Percentiles rank a stretch among this genome's conserved stretches.
These are phyloP conservation scores for Rhypophila decipiens DNA, from an alignment of 495 filamentous ascomycete species.

Conservation along the genomic window DNA sequence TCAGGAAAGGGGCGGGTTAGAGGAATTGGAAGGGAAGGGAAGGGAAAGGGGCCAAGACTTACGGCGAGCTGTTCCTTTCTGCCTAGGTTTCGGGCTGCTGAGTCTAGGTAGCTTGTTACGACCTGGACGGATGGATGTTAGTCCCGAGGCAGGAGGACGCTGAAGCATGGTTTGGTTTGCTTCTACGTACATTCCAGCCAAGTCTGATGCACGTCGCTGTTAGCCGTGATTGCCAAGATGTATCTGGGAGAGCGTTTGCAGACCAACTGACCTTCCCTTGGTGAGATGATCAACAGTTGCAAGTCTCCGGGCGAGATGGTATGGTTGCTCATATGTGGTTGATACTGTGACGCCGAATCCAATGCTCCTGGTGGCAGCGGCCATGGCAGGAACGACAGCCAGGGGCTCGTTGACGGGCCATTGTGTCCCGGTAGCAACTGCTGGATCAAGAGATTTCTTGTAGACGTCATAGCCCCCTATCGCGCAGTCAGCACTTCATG, in stretches of 20 bases:
- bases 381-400: conserved; percentile 42
- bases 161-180: too few relatives aligned
- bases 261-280: too few relatives aligned
- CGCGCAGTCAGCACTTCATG: background rate
- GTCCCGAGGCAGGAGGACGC: conserved; percentile 50
- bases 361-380: conserved; percentile 50
- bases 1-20: too few relatives aligned
- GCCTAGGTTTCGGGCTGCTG: conserved; percentile 57
- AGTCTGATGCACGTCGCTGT: conserved; percentile 49
- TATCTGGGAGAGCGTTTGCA: too few relatives aligned
- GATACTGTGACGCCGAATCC: conserved; percentile 61
- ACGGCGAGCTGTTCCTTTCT: conserved; percentile 42
- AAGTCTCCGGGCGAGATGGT: conserved; percentile 58
- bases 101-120: conserved; percentile 63
- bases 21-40: conserved; percentile 2
- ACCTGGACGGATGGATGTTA: conserved; percentile 54
- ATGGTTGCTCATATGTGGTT: conserved; percentile 65
- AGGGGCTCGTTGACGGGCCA: conserved; percentile 57
- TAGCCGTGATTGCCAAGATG: too few relatives aligned
- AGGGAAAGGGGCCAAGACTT: conserved; percentile 3
- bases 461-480: conserved; percentile 60
- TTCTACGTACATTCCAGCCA: conserved; percentile 55
- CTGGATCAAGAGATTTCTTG: conserved; percentile 50
- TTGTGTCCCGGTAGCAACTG: conserved; percentile 55
- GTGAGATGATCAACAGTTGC: conserved; percentile 63